These are phyloP conservation scores for Amphibolis antarctica DNA, from an alignment of 106 monocot genomes.

Conservation along the genomic window DNA sequence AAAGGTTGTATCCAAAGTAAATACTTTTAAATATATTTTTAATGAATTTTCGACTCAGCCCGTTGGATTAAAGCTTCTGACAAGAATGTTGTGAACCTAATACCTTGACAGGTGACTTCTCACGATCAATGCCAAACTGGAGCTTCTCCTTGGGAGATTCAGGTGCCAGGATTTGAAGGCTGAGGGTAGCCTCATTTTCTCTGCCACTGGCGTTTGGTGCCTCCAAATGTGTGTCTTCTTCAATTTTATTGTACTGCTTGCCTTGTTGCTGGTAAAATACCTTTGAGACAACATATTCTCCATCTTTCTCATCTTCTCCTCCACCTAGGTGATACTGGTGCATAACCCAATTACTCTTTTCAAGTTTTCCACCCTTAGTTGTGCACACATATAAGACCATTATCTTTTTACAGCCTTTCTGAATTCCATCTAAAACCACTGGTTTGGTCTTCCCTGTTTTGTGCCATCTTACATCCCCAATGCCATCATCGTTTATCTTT, in stretches of 20 bases:
- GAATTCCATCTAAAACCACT: slow-evolving; percentile 70
- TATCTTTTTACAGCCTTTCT: slow-evolving; percentile 88
- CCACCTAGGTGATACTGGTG: slow-evolving; percentile 90
- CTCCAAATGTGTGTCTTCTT: slow-evolving; percentile 13
- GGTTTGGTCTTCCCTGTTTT: slow-evolving; percentile 97
- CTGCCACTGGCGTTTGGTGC: slow-evolving; percentile 3
- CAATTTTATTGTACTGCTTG: slow-evolving; percentile 43
- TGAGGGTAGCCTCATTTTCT: slow-evolving; percentile 10
- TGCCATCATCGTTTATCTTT: slow-evolving; percentile 57
- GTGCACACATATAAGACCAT: slow-evolving; percentile 87
- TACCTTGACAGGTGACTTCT: slow-evolving; percentile 26
- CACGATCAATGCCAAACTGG: slow-evolving; percentile 6
- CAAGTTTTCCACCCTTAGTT: slow-evolving; percentile 51
- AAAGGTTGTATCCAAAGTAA: too few species aligned
- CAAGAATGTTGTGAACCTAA: neutral
- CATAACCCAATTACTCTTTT: slow-evolving; percentile 98
- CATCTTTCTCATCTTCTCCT: slow-evolving; percentile 78
- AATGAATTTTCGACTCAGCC: too few species aligned
- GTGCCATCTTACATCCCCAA: slow-evolving; percentile 91
- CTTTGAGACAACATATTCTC: slow-evolving; percentile 93
- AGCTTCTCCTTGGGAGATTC: slow-evolving; percentile 27
- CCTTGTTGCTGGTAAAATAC: slow-evolving; percentile 68
- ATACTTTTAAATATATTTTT: too few species aligned
- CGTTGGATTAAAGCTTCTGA: neutral
- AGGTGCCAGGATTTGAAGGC: slow-evolving; percentile 13